Base-by-base conservation (phyloP, 2,329 filamentous ascomycete species). In the Cytospora piceae region DNA sequence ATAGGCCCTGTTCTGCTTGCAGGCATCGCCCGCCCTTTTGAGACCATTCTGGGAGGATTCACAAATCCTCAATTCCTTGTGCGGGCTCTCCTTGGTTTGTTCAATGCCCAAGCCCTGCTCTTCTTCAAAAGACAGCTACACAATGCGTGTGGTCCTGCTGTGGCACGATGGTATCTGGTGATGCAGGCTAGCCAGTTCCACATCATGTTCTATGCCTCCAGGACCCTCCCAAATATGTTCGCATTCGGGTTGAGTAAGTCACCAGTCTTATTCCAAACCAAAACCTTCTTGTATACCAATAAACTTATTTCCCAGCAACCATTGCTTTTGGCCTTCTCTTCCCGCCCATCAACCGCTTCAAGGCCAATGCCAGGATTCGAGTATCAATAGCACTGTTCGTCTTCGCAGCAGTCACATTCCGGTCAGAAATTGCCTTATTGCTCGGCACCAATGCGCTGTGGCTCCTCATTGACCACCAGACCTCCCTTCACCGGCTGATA, bases 151-250 rank as follows among this genome's bases (percentile, higher is more conserved):
- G 94, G 95, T 17, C 79, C 77, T 32, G 81, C 82, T 5, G 86
- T 89, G 4, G 90, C 87, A 5, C 82, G 88, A 63, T 98, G 94
- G 93, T 99, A 91, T 80, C 78, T 90, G 4, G 68, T 92, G 49
- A 82, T 98, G 62, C 90, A 93, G 73, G 86, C 87, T 1, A 90
- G 88, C 76, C 94, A 98, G 77, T 99, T 99, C 74, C 95, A 99
- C 78, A 80, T 96, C 68, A 84, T 95, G 68, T 99, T 93, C 78
- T 99, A 99, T 80, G 90, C 94, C 17, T 95, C 93, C 20, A 85
- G 95, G 67, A 95, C 93, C 2, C 80, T 99, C 70, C 95, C 95
- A 2, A 99, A 99, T 76, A 97, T 96, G 90, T 96, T 97, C 78
- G 94, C 95, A 24, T 95, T 98, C 79, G 87, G 88, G 12, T 79